Base-by-base conservation (phyloP, 1,284 basidiomycete species). In the Wolfiporia cocos region DNA sequence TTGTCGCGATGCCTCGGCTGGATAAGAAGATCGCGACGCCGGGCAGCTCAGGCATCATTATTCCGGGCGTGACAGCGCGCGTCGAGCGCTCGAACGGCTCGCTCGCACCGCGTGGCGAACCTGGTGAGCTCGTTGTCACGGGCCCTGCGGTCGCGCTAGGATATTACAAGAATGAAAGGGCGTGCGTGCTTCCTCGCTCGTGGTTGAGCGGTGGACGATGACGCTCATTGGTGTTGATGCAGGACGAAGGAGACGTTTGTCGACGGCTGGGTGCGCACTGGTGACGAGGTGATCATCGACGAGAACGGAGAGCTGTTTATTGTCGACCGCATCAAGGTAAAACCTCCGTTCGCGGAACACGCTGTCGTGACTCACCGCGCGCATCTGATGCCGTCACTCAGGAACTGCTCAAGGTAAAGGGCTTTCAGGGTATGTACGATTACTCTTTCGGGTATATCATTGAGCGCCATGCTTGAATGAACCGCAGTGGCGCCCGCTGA, bases 381-480 rank as follows among this genome's bases (percentile, higher is more conserved):
- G 7, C 26, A 28, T 28, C 26, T 14, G 26, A 7, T 28, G 24
- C 15, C 5, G 10, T 34, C 9, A 18, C 15, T 17, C 42, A 78
- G 76, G 76, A 79, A 65, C 74, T 79, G 22, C 69, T 81, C 61
- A 79, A 79, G 66, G 81, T 85, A 46, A 71, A 67, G 52, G 82
- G 82, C 2, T 81, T 79, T 54, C 79, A 85, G 57, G 78, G 54
- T 54, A 39, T 14, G 39, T 37, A 14, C 17, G 9, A 7, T 29
- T 6, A 14, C 10, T 11, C 12, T 33, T 7, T 15, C 7, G 7
- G 15, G 17, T 17, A 18, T 18, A 33, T 6, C 9, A 33, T 33
- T 7, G 7, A 29, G 32, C 32, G 17, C 36, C 9, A 12, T 14
- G 26, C 26, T 28, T 14, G 14, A n/a, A 12, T 19, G 15, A 15